Base-by-base conservation (phyloP, 208 protist species). In the Wallacemonas sp. region DNA sequence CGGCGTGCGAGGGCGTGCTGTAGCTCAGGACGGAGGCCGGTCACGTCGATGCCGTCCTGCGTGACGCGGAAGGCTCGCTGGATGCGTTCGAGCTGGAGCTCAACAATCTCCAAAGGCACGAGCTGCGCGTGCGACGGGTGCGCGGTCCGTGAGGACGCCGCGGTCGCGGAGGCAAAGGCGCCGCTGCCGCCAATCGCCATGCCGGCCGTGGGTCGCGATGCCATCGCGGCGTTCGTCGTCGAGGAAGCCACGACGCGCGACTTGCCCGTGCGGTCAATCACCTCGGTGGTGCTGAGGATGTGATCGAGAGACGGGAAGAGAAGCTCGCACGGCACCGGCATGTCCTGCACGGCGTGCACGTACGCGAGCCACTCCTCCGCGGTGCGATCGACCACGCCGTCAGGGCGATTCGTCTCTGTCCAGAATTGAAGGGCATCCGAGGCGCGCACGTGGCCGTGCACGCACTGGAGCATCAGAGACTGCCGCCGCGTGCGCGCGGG, bases 1-100 rank as follows among this genome's bases (percentile, higher is more conserved):
- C 86, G 85, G 32, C 82, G 77, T 29, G 72, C 66, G 31, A 96
- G 82, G 3, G 90, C 90, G 23, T 52, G 57, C 67, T 89, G 85
- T 23, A 96, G 67, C 18, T 89, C 81, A 0, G 54, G 39, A 3
- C 72, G 66, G 18, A 96, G 76, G 2, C 85, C 90, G 2, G 83
- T 92, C 22, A 93, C 84, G 54, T 93, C 85, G 72, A 93, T 96
- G 20, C 87, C 90, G 48, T 93, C 87, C 11, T 61, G 46, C 12
- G 87, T 93, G 69, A 72, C 79, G 16, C 59, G 62, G 45, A 79
- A 77, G 38, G 77, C 74, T 18, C 54, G 61, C 28, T 77, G 76
- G 14, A 95, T 62, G 28, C 68, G 55, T 18, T 81, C 76, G 25
- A 95, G 76, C 72, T 93, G 85, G 61, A 75, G 57, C 65, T 90